Percentiles rank a stretch among this genome's conserved stretches.
Conservation (phyloP, 202 grass and related monocot genomes). For the Schoenoplectus tabernaemontani region DNA sequence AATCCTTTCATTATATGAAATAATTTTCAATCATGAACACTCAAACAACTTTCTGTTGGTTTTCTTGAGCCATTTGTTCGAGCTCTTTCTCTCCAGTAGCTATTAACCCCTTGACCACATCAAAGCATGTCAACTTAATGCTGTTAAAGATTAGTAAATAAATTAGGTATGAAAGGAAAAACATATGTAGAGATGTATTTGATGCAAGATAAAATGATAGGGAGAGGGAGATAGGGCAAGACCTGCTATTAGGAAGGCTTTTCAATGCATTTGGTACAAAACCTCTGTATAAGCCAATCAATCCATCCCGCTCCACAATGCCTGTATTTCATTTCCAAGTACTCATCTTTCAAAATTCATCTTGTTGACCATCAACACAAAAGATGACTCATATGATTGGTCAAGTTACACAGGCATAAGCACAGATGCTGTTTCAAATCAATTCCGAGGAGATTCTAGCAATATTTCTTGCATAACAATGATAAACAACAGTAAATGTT, state of each 20-base stretch:
- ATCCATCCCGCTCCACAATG: constrained; percentile 71
- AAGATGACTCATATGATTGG: background rate
- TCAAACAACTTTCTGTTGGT: constrained; percentile 45
- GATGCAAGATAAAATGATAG: background rate
- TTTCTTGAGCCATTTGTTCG: constrained; percentile 68
- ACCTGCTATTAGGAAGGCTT: constrained; percentile 96
- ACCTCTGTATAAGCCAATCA: constrained; percentile 74
- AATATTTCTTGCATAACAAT: too few species aligned
- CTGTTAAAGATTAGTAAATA: constrained; percentile 37
- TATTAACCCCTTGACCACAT: constrained; percentile 68
- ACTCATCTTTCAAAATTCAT: background rate
- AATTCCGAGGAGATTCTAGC: background rate
- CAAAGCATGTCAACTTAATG: constrained; percentile 79
- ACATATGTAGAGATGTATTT: too few species aligned
- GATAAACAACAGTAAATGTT: background rate
- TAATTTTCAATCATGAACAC: background rate
- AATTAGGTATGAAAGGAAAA: constrained; percentile 22
- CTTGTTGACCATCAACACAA: background rate
- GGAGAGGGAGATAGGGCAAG: background rate
- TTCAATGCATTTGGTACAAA: constrained; percentile 92
- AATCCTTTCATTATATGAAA: background rate
- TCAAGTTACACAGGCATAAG: background rate
- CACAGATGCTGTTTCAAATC: background rate
- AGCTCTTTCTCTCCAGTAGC: constrained; percentile 63
- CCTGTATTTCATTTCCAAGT: constrained; percentile 42